These are phyloP conservation scores for Coniferiporia weirii DNA, from an alignment of 1,284 basidiomycete species.

Conservation along the genomic window DNA sequence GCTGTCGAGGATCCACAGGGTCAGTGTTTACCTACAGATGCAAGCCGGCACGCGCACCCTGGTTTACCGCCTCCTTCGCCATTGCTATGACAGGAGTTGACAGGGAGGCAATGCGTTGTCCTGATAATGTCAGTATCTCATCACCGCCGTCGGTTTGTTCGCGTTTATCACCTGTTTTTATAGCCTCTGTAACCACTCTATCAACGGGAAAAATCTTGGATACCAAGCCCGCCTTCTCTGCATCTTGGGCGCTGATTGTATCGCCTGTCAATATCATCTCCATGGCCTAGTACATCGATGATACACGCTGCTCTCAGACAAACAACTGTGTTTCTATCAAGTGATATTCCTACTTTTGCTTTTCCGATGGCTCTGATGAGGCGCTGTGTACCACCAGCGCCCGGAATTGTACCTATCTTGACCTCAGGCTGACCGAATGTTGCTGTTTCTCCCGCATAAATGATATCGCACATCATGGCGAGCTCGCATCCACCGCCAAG, in stretches of 20 bases:
- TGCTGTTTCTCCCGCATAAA: constrained; percentile 54
- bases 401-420: constrained; percentile 67
- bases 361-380: constrained; percentile 60
- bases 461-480: constrained; percentile 50
- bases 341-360: constrained; percentile 37
- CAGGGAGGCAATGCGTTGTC: constrained; percentile 27
- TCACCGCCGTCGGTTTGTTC: not conserved
- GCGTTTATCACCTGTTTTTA: constrained; percentile 22
- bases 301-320: not conserved
- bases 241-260: constrained; percentile 49
- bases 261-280: constrained; percentile 62
- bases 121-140: constrained; percentile 17
- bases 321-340: not conserved
- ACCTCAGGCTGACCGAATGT: constrained; percentile 66
- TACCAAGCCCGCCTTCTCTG: constrained; percentile 34
- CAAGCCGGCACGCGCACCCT: constrained; percentile 35
- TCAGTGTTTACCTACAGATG: not conserved
- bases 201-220: constrained; percentile 28
- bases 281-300: constrained; percentile 42
- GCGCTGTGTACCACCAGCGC: constrained; percentile 53
- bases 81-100: constrained; percentile 31
- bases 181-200: constrained; percentile 25
- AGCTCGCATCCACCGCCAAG: constrained; percentile 66
- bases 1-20: constrained; percentile 30
- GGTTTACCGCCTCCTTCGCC: constrained; percentile 62